Percentiles rank a stretch among this genome's conserved stretches.
These are phyloP conservation scores for Microsporum ferrugineum DNA, from an alignment of 2,329 filamentous ascomycete species.

Conservation along the genomic window DNA sequence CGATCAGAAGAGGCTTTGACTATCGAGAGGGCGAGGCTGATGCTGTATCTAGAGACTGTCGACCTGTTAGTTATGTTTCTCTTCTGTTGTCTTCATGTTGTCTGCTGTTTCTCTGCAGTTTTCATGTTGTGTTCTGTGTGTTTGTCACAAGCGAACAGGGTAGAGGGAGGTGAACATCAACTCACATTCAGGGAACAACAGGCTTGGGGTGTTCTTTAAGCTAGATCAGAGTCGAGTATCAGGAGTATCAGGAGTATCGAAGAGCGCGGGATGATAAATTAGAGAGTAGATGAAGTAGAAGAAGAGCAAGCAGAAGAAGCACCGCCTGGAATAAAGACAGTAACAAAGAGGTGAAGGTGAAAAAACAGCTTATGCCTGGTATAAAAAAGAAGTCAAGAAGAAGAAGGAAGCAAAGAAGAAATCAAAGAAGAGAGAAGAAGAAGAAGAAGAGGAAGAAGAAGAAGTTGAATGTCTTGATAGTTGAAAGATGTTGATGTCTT, in stretches of 20 bases:
- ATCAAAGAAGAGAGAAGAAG: constrained; percentile 12
- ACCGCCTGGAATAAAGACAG: constrained; percentile 12
- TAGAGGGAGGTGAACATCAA: not conserved
- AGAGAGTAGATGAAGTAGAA: not conserved
- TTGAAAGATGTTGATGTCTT: not conserved
- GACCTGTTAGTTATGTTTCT: too few relatives aligned
- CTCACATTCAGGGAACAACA: not conserved
- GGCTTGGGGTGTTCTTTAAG: not conserved
- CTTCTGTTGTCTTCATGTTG: too few relatives aligned
- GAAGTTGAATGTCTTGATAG: not conserved
- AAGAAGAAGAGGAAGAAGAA: not conserved
- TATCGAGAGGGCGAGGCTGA: too few relatives aligned
- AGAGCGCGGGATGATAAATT: not conserved
- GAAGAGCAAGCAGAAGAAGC: constrained; percentile 12
- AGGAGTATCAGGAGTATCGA: not conserved
- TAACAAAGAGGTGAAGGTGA: constrained; percentile 12
- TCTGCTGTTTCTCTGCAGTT: too few relatives aligned
- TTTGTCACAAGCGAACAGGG: not conserved
- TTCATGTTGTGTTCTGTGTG: too few relatives aligned
- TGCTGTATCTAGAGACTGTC: too few relatives aligned
- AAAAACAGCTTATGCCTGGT: not conserved
- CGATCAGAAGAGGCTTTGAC: too few relatives aligned
- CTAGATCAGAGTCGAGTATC: not conserved
- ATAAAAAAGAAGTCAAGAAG: not conserved
- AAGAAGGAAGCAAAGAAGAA: constrained; percentile 6